Percentiles rank a stretch among this genome's conserved stretches.
These are phyloP conservation scores for Chytridiales sp. DNA, from an alignment of 371 early-diverging fungal genomes.

Conservation along the genomic window DNA sequence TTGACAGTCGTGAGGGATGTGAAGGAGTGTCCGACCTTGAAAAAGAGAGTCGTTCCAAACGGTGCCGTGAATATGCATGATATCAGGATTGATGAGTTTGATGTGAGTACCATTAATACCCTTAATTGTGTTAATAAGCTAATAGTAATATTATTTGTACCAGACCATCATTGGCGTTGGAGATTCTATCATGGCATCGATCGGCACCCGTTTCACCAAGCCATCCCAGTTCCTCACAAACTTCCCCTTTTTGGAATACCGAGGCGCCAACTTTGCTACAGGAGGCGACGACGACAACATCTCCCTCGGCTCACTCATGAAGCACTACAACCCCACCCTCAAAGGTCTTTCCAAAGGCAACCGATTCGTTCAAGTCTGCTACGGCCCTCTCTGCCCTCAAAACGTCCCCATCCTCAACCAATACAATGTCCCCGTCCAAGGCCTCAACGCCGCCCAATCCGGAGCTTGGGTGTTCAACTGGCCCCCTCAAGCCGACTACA, in stretches of 20 bases:
- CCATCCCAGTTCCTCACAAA: not conserved
- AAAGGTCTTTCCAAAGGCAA: conserved; percentile 15
- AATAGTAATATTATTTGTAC: not conserved
- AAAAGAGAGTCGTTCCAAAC: too few species aligned
- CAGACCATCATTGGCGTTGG: conserved; percentile 15
- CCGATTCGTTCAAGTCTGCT: conserved; percentile 11
- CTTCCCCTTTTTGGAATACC: conserved; percentile 9
- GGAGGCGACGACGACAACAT: conserved; percentile 18
- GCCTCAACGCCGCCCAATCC: conserved; percentile 22
- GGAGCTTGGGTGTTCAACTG: conserved; percentile 14
- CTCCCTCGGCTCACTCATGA: conserved; percentile 7
- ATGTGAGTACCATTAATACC: not conserved
- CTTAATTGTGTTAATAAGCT: not conserved
- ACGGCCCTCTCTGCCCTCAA: conserved; percentile 14
- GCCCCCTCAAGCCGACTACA: conserved; percentile 10
- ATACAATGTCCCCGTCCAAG: conserved; percentile 17
- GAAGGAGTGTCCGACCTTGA: too few species aligned
- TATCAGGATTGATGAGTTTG: not conserved
- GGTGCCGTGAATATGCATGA: too few species aligned
- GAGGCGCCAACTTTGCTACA: conserved; percentile 21
- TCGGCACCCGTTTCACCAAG: conserved; percentile 7
- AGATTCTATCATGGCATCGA: conserved; percentile 10
- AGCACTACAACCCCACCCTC: conserved; percentile 4
- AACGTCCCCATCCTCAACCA: not conserved
- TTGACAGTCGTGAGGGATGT: too few species aligned